A percentile compares a stretch with the other conserved stretches of the same genome.
These are phyloP conservation scores for Hypoxylon sp. DNA, from an alignment of 2,329 filamentous ascomycete species.

Conservation along the genomic window DNA sequence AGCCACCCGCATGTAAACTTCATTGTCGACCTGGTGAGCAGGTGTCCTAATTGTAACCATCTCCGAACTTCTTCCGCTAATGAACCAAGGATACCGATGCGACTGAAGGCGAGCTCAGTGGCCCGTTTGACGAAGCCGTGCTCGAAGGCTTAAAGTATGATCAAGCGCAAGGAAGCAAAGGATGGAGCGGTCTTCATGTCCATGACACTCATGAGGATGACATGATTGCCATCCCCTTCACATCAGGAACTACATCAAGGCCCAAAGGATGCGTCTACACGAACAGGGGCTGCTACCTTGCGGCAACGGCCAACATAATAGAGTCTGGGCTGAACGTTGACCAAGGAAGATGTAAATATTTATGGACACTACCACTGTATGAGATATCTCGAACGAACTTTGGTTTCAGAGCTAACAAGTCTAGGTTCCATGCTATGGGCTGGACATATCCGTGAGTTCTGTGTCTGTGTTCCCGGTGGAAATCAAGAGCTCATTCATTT, in stretches of 20 bases:
- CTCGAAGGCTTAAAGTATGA: slow-evolving; percentile 85
- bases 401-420: slow-evolving; percentile 14
- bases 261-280: slow-evolving; percentile 96
- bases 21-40: slow-evolving; percentile 76
- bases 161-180: slow-evolving; percentile 71
- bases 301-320: slow-evolving; percentile 85
- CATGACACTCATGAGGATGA: slow-evolving; percentile 83
- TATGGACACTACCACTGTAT: slow-evolving; percentile 95
- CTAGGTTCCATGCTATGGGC: slow-evolving; percentile 75
- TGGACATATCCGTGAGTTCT: slow-evolving; percentile 80
- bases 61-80: slow-evolving; percentile 1
- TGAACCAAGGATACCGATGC: slow-evolving; percentile 80
- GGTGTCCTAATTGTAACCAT: not conserved
- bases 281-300: slow-evolving; percentile 89
- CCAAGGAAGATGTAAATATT: slow-evolving; percentile 80
- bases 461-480: not conserved
- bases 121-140: slow-evolving; percentile 87
- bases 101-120: slow-evolving; percentile 78
- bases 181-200: slow-evolving; percentile 82
- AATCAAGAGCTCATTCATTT: slow-evolving; percentile 18
- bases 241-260: slow-evolving; percentile 89
- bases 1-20: slow-evolving; percentile 75
- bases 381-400: slow-evolving; percentile 56
- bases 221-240: slow-evolving; percentile 90
- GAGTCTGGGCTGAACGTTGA: slow-evolving; percentile 87